phyloP scores from a whole-genome alignment of 2,329 filamentous ascomycete species.

The Graphium sp. region DNA sequence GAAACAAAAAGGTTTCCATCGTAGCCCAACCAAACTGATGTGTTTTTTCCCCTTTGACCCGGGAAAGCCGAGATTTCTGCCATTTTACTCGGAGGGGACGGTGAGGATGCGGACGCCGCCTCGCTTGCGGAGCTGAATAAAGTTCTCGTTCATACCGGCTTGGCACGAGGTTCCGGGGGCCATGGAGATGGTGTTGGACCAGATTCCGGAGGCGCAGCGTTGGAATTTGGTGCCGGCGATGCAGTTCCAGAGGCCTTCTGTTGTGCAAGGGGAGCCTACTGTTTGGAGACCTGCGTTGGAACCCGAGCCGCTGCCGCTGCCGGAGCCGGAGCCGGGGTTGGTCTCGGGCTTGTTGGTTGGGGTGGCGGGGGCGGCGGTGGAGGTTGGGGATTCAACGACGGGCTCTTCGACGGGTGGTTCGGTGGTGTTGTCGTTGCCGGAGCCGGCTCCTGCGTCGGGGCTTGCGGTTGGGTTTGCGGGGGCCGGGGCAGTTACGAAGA shows the following conservation, averaged over 20 bases:
- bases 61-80: too few species aligned
- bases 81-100: too few species aligned
- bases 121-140: too few species aligned
- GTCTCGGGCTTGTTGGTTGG: conserved; percentile 10
- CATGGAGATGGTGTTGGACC: conserved; percentile 30
- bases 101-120: too few species aligned
- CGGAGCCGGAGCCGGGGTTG: conserved; percentile 3
- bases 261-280: conserved; percentile 25
- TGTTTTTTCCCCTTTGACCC: too few species aligned
- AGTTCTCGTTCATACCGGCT: conserved; percentile 10
- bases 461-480: conserved; percentile 6
- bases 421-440: conserved; percentile 3
- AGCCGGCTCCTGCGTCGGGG: conserved; percentile 3
- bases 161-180: conserved; percentile 35
- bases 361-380: conserved; percentile 9
- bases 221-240: conserved; percentile 38
- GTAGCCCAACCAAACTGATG: too few species aligned
- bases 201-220: conserved; percentile 41
- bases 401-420: not conserved
- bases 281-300: conserved; percentile 11
- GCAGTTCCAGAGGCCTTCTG: conserved; percentile 43
- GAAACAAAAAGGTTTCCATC: too few species aligned
- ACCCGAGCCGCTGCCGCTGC: conserved; percentile 6
- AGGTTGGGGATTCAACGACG: conserved; percentile 4
- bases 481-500: conserved; percentile 17